Percentiles rank a stretch among this genome's conserved stretches.
phyloP scores from a whole-genome alignment of 108 stramenopile species.

The Cyclotella cryptica region DNA sequence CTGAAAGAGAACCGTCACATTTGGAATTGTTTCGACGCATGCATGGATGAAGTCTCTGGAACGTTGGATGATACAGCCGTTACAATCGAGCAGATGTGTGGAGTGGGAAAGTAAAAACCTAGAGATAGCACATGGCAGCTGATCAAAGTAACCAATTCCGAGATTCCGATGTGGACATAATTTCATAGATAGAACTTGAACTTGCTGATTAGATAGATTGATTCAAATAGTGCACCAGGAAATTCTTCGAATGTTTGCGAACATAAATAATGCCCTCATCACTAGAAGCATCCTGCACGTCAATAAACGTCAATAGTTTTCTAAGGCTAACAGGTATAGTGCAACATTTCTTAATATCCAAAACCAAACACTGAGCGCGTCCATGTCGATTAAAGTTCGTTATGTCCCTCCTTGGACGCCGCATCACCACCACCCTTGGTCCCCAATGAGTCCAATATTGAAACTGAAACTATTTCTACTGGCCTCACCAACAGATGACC shows the following conservation, averaged over 20 bases:
- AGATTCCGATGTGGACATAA: no score
- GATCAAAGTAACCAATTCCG: no score
- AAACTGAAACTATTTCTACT: conserved; percentile 43
- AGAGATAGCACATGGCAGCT: neutral
- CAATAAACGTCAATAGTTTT: no score
- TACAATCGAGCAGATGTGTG: conserved; percentile 11
- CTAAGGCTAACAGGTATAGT: no score
- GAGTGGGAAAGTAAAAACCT: neutral
- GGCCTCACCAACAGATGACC: conserved; percentile 36
- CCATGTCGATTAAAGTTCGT: conserved; percentile 2
- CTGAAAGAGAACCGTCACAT: neutral
- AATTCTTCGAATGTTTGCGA: no score
- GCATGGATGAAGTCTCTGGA: conserved; percentile 11
- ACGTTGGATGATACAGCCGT: conserved; percentile 10
- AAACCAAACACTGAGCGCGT: no score
- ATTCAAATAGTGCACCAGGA: no score
- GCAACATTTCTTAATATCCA: no score
- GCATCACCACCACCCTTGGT: neutral
- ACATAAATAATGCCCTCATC: no score
- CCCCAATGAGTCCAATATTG: conserved; percentile 23
- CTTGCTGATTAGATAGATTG: no score
- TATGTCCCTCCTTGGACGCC: neutral
- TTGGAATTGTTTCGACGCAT: conserved; percentile 11
- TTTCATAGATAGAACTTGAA: no score
- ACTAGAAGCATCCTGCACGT: no score